Base-by-base conservation (phyloP, 2,329 filamentous ascomycete species). In the Pestalotiopsis sp. region DNA sequence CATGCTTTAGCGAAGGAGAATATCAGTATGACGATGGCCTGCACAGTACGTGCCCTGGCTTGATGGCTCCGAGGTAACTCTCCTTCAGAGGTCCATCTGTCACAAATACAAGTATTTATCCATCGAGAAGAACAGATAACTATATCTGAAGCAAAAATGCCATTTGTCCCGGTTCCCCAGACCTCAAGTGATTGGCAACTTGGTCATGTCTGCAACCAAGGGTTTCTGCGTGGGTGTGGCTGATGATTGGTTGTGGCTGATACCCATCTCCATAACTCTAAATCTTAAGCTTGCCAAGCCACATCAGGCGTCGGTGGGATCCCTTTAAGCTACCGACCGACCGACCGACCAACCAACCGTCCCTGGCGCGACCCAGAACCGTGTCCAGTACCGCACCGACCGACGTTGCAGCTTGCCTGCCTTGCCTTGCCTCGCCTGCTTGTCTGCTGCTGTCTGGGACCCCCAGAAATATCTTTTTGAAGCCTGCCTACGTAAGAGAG, bases 301-400 rank as follows among this genome's bases (percentile, higher is more conserved):
- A 64, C 61, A 64, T 49, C 39, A 38, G 61, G 45, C 45, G 45
- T 52, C 17, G 20, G 38, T 49, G 9, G 36, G 61, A 49, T 64
- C 57, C 61, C 23, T 64, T n/a, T 52, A 52, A 52, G 7, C 45
- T n/a, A 52, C 17, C 17, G 45, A 45, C 61, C 38, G 27, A 45
- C 61, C 38, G 27, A 27, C 27, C 38, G 27, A 31, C 27, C 31
- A 4, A n/a, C 27, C 27, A 14, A 14, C 23, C 57, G 13, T 59
- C 36, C 25, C 36, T 49, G 36, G 39, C 39, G 61, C 61, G 38
- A 64, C 36, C 61, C 59, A 62, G 59, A 62, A 62, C 59, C 59
- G 59, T 64, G 61, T 64, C 61, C 61, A 52, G 36, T 64, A 23
- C 45, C n/a, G 36, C 52, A 23, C 45, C 45, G 45, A 52, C 45